Conservation (phyloP, 2,329 filamentous ascomycete genomes). For the Calonectria crousiana region DNA sequence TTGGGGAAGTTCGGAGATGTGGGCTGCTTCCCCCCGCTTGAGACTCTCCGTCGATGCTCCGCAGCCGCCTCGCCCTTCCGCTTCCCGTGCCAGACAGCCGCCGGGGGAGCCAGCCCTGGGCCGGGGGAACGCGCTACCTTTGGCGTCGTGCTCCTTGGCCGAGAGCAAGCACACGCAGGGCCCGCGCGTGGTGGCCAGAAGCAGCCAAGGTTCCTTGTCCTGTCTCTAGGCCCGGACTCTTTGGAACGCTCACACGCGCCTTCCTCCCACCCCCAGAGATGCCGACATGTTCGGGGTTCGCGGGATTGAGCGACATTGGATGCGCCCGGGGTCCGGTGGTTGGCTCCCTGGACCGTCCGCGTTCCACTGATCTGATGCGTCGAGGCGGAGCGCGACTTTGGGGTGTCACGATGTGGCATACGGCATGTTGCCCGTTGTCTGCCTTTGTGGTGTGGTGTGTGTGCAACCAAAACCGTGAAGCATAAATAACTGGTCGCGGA, state of each 20-base stretch:
- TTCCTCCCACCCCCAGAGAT: constrained; percentile 26
- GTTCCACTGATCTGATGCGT: constrained; percentile 17
- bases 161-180: background rate
- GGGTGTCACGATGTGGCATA: constrained; percentile 18
- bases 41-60: constrained; percentile 13
- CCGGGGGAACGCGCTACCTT: background rate
- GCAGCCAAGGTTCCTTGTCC: background rate
- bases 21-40: background rate
- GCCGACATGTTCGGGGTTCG: constrained; percentile 43
- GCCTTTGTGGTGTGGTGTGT: constrained; percentile 18
- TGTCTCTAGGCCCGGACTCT: background rate
- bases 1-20: constrained; percentile 18
- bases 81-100: constrained; percentile 7
- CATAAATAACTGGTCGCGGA: constrained; percentile 44
- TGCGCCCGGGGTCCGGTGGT: constrained; percentile 3
- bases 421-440: constrained; percentile 17
- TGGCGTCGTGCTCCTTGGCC: background rate
- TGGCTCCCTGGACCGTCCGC: constrained; percentile 6
- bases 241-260: background rate
- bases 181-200: background rate
- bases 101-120: background rate
- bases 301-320: constrained; percentile 43
- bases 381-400: constrained; percentile 12
- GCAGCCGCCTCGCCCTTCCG: constrained; percentile 4
- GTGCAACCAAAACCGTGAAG: constrained; percentile 27